A percentile compares a stretch with the other conserved stretches of the same genome.
Conservation (phyloP, 2,329 filamentous ascomycete genomes). For the Hawksworthiomyces lignivorus region DNA sequence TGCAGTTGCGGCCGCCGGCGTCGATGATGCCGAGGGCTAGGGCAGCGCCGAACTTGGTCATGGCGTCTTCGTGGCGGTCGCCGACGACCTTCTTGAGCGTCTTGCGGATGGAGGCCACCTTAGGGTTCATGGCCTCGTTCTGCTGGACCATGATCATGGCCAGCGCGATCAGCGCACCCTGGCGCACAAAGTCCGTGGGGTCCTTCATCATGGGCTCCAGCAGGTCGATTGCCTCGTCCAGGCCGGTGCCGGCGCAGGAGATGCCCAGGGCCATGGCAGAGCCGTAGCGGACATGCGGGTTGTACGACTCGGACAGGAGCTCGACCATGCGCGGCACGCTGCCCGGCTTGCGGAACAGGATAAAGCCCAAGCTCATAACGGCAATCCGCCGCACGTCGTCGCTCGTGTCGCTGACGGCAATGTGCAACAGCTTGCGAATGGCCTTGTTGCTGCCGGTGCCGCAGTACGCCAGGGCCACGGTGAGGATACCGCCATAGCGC, state of each 20-base stretch:
- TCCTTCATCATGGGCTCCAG: constrained; percentile 99
- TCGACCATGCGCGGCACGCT: constrained; percentile 99
- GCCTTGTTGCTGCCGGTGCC: constrained; percentile 98
- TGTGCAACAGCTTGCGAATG: constrained; percentile 88
- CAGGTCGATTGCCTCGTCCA: constrained; percentile 93
- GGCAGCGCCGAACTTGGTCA: constrained; percentile 97
- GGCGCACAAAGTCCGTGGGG: constrained; percentile 94
- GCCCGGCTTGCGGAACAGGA: constrained; percentile 94
- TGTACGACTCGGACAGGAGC: constrained; percentile 95
- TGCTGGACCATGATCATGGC: constrained; percentile 99
- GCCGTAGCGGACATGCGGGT: constrained; percentile 95
- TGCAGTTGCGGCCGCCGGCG: constrained; percentile 95
- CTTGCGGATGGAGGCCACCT: constrained; percentile 85
- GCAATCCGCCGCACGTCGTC: constrained; percentile 94
- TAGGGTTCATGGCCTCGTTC: constrained; percentile 97
- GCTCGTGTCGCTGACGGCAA: constrained; percentile 95
- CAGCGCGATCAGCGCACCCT: constrained; percentile 87
- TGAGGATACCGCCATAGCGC: constrained; percentile 96
- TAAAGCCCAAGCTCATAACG: constrained; percentile 96
- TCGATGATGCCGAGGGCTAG: constrained; percentile 95
- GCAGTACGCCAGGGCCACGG: constrained; percentile 95
- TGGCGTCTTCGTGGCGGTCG: constrained; percentile 95
- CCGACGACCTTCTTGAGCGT: constrained; percentile 88
- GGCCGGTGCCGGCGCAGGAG: constrained; percentile 89
- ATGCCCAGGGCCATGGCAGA: constrained; percentile 98